Base-by-base conservation (phyloP, 768 basidiomycete species). In the Dendrothele bispora region DNA sequence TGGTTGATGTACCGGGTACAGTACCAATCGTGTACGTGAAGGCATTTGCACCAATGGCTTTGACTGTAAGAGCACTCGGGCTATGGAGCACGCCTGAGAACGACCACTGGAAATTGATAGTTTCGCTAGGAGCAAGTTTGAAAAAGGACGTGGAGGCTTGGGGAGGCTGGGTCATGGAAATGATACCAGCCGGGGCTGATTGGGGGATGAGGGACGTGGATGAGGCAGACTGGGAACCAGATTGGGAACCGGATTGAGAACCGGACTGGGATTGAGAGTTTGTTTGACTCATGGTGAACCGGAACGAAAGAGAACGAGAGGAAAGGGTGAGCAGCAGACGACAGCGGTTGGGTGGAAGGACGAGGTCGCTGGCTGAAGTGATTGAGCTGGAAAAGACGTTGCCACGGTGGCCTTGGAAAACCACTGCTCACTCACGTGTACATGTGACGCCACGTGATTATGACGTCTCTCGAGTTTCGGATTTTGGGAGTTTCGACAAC, bases 31-130 rank as follows among this genome's bases (percentile, higher is more conserved):
- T 80, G 63, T 92, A 98, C 1, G 91, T 94, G 66, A 89, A 90
- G 3, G 89, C 89, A 60, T 95, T 94, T 12, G 84, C 83, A 65
- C 88, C 88, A 36, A 85, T 75, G 24, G 93, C 93, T 30, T 82
- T 81, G 51, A 95, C 75, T 12, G 93, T 95, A 50, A 95, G 77
- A 55, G 74, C 74, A 3, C 82, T 79, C 0, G 93, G 93, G 0
- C 79, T 83, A 34, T 73, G 78, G 54, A 86, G 68, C 34, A 98
- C 71, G 48, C 75, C 74, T 14, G 90, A 91, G 58, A 92, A 79
- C 67, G 91, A 92, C 95, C 93, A 97, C 10, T 78, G 94, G 63
- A 97, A 91, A 18, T 92, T 95, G 61, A 97, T 82, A 50, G 73
- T 69, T 54, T 90, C 77, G 41, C 72, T 73, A 1, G 71, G 69